Evolutionary conservation across 192 early-diverging fungal genomes (phyloP), one percentile per base, ranked within the genome.

Genomic region (Paraglomus brasilianum): DNA sequence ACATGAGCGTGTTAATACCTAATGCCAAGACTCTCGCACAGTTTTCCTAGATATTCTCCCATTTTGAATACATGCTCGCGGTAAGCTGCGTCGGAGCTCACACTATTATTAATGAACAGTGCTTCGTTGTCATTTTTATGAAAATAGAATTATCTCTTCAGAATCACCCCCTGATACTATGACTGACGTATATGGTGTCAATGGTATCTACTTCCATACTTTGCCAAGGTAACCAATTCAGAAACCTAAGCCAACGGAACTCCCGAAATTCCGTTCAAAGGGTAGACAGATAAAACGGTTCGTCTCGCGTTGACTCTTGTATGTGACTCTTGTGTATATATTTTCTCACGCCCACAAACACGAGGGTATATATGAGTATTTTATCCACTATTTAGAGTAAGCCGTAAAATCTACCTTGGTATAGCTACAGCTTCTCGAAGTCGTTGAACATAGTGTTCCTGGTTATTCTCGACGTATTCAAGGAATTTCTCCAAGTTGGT

Each of bases 381-480:
- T 0, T 49, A 14, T 30, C 1, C 10, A 11, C 51, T 61, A 64
- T 66, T 44, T 41, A 38, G 51, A 45, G 70, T 38, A 4, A 8
- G 21, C 14, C 0, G n/a, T 24, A 17, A n/a, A 17, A 19, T 46
- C 52, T 84, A 89, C 90, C 88, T 88, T 57, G 92, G 90, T 66
- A 95, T 95, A 44, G 87, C 91, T 36, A 97, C 93, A 19, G 86
- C 91, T 81, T 96, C 92, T 58, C 87, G 87, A 48, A 98, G 89
- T 48, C 88, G 81, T 62, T 94, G 83, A 76, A 96, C 86, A 73
- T 91, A 96, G 74, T 83, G 75, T 64, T 91, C 74, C 74, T 94
- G 86, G 81, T 91, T 85, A 75, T 88, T 74, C 62, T 93, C 87
- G 58, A 94, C 87, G 64, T 89, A 85, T 17, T 81, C 84, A 76